Base-by-base conservation (phyloP, 2,329 filamentous ascomycete species). In the Penicillium hesseltinei region DNA sequence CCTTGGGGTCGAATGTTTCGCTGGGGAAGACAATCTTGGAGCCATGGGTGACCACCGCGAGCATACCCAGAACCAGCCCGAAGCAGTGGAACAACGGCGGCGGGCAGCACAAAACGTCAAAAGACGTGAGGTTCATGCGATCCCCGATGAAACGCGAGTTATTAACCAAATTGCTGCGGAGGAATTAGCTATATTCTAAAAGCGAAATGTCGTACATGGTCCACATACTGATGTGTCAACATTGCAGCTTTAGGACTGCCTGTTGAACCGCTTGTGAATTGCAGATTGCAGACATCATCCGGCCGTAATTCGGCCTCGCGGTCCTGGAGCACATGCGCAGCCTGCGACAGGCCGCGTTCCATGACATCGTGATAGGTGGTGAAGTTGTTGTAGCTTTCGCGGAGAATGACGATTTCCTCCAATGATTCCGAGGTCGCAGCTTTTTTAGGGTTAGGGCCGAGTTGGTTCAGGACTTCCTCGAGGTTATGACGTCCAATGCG, bases 51-150 rank as follows among this genome's bases (percentile, higher is more conserved):
- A 92, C 75, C 43, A 85, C 81, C 2, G 88, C 86, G 54, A 92
- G 81, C 44, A 92, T 80, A 9, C 90, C 90, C 3, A 92, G 83
- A 1, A 92, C 89, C 8, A 93, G 82, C 1, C 90, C 90, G 69
- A 93, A 93, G 77, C 89, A 93, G 77, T 94, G 91, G 79, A 94
- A 94, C 4, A 94, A 81, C 0, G 91, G 90, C 0, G 90, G 90
- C 3, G 90, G 90, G 71, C 90, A 94, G 78, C 90, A 93, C 11
- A 94, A 80, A 8, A 87, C 78, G 68, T 92, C 89, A 45, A 80
- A 77, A 3, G 83, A 75, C 0, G 84, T 86, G 17, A 93, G 80
- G 6, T 83, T 81, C 87, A 92, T 89, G 43, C 88, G 83, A 72
- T 91, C 88, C 53, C 88, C 89, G 49, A 88, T 87, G 75, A 88